A percentile compares a stretch with the other conserved stretches of the same genome.
These are phyloP conservation scores for Aspergillus pseudoviridinutans DNA, from an alignment of 2,329 filamentous ascomycete genomes.

Conservation along the genomic window DNA sequence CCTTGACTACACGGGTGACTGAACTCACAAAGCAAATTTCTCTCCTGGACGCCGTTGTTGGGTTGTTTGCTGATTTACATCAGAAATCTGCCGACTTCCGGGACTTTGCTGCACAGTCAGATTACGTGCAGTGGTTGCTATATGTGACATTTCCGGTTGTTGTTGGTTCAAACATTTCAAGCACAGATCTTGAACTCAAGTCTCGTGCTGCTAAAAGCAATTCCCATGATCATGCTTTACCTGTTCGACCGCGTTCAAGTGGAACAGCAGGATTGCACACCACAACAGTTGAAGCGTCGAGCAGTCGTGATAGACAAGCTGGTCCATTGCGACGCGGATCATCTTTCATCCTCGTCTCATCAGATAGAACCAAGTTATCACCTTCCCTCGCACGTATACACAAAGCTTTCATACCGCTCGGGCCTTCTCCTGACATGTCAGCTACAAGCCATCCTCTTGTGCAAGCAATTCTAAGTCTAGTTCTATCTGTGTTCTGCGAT, in stretches of 20 bases:
- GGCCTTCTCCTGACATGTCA: slow-evolving; percentile 28
- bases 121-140: slow-evolving; percentile 76
- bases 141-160: slow-evolving; percentile 81
- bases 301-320: slow-evolving; percentile 47
- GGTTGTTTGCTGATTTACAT: slow-evolving; percentile 76
- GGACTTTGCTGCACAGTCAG: slow-evolving; percentile 75
- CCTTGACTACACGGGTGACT: slow-evolving; percentile 9
- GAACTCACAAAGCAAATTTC: slow-evolving; percentile 54
- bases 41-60: slow-evolving; percentile 70
- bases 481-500: slow-evolving; percentile 77
- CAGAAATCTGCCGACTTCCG: slow-evolving; percentile 71
- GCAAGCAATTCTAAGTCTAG: slow-evolving; percentile 71
- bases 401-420: slow-evolving; percentile 54
- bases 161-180: slow-evolving; percentile 79
- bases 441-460: slow-evolving; percentile 64
- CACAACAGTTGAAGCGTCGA: slow-evolving; percentile 53
- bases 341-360: slow-evolving; percentile 84
- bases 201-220: slow-evolving; percentile 75
- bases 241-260: slow-evolving; percentile 70
- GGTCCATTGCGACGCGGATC: slow-evolving; percentile 73
- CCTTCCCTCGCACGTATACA: slow-evolving; percentile 62
- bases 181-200: slow-evolving; percentile 80
- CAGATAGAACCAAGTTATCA: slow-evolving; percentile 57
- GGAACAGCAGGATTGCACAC: slow-evolving; percentile 68
- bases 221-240: slow-evolving; percentile 81